Evolutionary conservation across 257 asterid species (phyloP).

Genomic region (Solanum paucissectum): DNA sequence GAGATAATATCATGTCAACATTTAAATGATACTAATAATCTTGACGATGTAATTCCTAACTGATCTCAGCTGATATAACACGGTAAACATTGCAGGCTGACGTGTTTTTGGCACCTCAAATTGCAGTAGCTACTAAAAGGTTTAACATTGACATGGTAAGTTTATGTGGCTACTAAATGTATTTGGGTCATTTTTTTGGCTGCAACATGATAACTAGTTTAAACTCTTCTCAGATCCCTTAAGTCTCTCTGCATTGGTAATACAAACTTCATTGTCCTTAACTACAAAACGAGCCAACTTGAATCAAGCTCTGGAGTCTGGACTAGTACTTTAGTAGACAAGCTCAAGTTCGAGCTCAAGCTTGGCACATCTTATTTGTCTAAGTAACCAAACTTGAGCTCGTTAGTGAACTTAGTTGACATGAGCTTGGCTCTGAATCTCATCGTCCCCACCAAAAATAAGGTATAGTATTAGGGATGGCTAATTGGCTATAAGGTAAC

Average conservation of each 20-base stretch:
- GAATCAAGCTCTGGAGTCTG: neutral
- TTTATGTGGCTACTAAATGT: neutral
- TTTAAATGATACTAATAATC: neutral
- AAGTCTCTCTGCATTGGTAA: neutral
- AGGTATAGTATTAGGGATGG: neutral
- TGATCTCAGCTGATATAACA: neutral
- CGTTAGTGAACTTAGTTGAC: neutral
- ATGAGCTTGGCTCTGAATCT: neutral
- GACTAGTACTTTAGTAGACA: neutral
- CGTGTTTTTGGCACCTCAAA: slow-evolving; percentile 80
- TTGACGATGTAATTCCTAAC: neutral
- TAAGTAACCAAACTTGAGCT: neutral
- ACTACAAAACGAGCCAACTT: neutral
- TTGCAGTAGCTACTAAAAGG: slow-evolving; percentile 37
- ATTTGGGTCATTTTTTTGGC: neutral
- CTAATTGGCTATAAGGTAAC: neutral
- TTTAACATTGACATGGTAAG: slow-evolving; percentile 60
- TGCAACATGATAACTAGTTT: neutral
- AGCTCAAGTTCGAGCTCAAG: neutral
- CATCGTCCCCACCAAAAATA: neutral
- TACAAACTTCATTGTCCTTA: neutral
- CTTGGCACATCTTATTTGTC: too few species aligned
- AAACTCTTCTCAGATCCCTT: neutral
- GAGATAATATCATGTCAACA: neutral
- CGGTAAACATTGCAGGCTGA: slow-evolving; percentile 54